Evolutionary conservation across 2,329 filamentous ascomycete species (phyloP).

Genomic region (Aspergillus sp.): DNA sequence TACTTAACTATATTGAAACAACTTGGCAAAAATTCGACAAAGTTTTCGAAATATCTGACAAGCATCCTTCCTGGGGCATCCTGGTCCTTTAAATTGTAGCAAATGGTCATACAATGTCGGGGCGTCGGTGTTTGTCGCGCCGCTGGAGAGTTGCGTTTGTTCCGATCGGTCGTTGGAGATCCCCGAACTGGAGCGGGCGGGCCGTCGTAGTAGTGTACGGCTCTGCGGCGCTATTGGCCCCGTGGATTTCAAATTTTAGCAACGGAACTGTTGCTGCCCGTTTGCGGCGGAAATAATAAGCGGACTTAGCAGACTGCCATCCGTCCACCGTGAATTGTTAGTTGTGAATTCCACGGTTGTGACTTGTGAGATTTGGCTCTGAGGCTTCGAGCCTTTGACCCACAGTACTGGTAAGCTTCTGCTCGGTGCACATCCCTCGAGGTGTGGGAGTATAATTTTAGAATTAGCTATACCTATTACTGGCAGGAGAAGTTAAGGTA

Average conservation of each 20-base stretch:
- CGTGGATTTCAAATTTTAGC: not conserved
- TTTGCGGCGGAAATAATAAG: not conserved
- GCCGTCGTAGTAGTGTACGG: not conserved
- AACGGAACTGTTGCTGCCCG: too few relatives aligned
- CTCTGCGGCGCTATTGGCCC: not conserved
- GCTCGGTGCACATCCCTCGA: too few relatives aligned
- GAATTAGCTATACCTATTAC: too few relatives aligned
- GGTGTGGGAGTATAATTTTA: too few relatives aligned
- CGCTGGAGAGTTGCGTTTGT: not conserved
- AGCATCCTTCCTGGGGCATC: not conserved
- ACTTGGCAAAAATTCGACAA: not conserved
- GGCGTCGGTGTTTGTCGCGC: not conserved
- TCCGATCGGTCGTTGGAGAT: not conserved
- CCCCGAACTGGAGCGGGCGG: not conserved
- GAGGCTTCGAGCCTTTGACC: too few relatives aligned
- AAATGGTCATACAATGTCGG: not conserved
- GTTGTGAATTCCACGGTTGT: too few relatives aligned
- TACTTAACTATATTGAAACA: not conserved
- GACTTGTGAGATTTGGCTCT: too few relatives aligned
- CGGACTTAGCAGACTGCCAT: not conserved
- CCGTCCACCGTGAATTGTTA: too few relatives aligned
- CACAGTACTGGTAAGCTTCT: too few relatives aligned
- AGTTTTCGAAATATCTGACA: too few relatives aligned
- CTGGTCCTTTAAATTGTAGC: not conserved
- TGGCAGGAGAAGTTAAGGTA: too few relatives aligned